Evolutionary conservation across 108 stramenopile genomes (phyloP).

Genomic region (Cylindrotheca closterium): DNA sequence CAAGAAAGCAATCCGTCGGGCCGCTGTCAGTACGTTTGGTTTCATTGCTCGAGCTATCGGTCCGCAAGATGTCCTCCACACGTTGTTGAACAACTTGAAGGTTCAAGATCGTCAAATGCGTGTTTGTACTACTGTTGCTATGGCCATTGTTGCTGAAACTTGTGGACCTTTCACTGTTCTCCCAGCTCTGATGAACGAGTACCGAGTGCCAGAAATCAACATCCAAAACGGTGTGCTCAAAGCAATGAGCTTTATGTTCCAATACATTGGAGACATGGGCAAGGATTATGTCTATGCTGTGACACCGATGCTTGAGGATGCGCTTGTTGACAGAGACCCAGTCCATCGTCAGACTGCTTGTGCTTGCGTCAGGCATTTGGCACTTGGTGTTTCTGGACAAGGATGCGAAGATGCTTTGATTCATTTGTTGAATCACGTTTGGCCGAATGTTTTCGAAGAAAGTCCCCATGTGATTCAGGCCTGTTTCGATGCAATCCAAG

Average conservation of each 20-base stretch:
- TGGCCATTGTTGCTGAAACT: constrained; percentile 99
- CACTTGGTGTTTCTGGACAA: constrained; percentile 93
- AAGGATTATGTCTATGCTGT: constrained; percentile 99
- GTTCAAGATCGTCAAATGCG: constrained; percentile 98
- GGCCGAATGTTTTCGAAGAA: constrained; percentile 99
- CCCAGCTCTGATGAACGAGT: constrained; percentile 99
- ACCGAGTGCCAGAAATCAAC: constrained; percentile 97
- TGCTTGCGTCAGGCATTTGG: constrained; percentile 96
- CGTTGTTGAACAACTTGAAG: constrained; percentile 97
- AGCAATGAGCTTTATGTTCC: constrained; percentile 98
- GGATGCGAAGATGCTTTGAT: constrained; percentile 97
- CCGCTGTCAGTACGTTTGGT: constrained; percentile 98
- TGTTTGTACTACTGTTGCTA: constrained; percentile 99
- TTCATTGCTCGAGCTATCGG: constrained; percentile 99
- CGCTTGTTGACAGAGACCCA: constrained; percentile 98
- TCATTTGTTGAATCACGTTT: constrained; percentile 97
- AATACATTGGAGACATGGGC: constrained; percentile 99
- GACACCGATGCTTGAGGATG: constrained; percentile 95
- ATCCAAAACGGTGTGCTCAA: constrained; percentile 99
- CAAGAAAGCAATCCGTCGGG: constrained; percentile 96
- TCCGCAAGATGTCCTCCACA: constrained; percentile 98
- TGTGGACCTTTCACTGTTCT: constrained; percentile 99
- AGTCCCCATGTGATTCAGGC: constrained; percentile 97
- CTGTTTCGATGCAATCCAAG: constrained; percentile 98
- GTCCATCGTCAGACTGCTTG: constrained; percentile 99